Conservation (phyloP, 225 moss, liverwort and hornwort species). For the Rhytidiadelphus loreus region DNA sequence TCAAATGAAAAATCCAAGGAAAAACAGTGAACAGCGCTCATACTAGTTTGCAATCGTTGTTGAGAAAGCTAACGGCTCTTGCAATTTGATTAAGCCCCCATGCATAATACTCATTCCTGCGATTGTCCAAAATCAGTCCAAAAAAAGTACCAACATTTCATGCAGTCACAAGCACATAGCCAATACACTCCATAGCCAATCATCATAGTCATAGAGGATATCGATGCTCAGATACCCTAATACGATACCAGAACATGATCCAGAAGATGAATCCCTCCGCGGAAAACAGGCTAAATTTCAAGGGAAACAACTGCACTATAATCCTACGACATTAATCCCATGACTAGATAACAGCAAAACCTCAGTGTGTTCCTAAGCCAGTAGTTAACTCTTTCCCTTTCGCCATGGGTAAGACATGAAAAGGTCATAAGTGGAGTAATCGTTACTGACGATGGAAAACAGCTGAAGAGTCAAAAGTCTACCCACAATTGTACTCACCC, state of each 20-base stretch:
- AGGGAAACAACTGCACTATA: not conserved
- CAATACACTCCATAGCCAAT: not conserved
- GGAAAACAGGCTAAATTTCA: not conserved
- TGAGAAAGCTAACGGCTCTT: conserved; percentile 89
- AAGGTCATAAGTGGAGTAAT: not conserved
- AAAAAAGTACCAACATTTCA: not conserved
- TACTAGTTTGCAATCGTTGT: conserved; percentile 97
- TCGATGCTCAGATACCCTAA: not conserved
- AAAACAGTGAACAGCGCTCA: not conserved
- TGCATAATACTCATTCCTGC: conserved; percentile 93
- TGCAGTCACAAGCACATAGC: not conserved
- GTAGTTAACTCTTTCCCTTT: not conserved
- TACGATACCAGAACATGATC: not conserved
- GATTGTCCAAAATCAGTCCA: conserved; percentile 3
- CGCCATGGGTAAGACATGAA: not conserved
- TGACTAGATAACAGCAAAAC: not conserved
- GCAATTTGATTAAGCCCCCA: conserved; percentile 95
- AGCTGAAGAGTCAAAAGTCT: not conserved
- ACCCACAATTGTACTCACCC: not conserved
- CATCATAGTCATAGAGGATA: not conserved
- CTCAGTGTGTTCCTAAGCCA: not conserved
- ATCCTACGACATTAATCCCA: not conserved
- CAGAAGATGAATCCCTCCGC: not conserved
- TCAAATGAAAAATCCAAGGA: not conserved
- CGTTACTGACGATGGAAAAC: not conserved